These are phyloP conservation scores for Chaetoscypha palmicola DNA, from an alignment of 2,329 filamentous ascomycete genomes.

Conservation along the genomic window DNA sequence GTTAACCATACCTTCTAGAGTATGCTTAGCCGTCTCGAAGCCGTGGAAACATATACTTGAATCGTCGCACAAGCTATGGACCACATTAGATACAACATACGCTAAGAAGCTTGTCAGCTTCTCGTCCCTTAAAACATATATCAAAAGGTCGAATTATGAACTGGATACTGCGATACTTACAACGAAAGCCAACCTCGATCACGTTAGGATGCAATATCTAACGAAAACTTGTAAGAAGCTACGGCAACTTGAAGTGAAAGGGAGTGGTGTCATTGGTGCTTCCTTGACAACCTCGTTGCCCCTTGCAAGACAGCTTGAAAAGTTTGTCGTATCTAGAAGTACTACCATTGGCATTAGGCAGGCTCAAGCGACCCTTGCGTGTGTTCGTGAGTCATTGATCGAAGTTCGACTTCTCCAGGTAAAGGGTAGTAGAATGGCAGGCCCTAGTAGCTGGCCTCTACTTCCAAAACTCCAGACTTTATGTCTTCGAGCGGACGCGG, in stretches of 20 bases:
- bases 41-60: conserved; percentile 29
- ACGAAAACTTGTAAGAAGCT: conserved; percentile 24
- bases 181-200: conserved; percentile 18
- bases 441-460: conserved; percentile 11
- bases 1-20: no score
- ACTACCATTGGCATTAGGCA: conserved; percentile 16
- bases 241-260: conserved; percentile 20
- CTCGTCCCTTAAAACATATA: conserved; percentile 22
- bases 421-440: neutral
- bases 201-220: conserved; percentile 20
- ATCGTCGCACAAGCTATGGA: conserved; percentile 27
- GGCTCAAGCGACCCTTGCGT: conserved; percentile 12
- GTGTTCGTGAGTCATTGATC: conserved; percentile 16
- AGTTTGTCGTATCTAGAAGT: conserved; percentile 12
- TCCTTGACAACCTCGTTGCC: conserved; percentile 20
- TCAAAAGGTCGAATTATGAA: conserved; percentile 27
- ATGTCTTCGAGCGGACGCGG: conserved; percentile 3
- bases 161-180: conserved; percentile 23
- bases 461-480: conserved; percentile 17
- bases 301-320: conserved; percentile 17
- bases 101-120: conserved; percentile 14
- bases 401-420: conserved; percentile 16
- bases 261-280: conserved; percentile 21
- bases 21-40: conserved; percentile 28
- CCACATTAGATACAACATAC: conserved; percentile 24